These are phyloP conservation scores for Nicotiana noctiflora DNA, from an alignment of 257 asterid species.

Conservation along the genomic window DNA sequence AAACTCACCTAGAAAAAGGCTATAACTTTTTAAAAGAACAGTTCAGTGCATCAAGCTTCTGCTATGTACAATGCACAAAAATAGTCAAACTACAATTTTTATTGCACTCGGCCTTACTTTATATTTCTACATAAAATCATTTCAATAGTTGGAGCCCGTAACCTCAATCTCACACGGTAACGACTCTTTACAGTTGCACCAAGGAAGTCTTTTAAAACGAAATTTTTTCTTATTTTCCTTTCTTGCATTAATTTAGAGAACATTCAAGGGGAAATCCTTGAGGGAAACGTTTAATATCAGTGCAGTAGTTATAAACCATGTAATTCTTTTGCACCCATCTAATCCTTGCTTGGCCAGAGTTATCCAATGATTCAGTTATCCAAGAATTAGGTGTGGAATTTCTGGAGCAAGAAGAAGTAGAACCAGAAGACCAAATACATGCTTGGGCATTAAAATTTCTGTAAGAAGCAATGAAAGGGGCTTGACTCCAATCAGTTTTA, in stretches of 20 bases:
- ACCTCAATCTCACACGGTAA: too few relatives aligned
- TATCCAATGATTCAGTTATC: constrained; percentile 10
- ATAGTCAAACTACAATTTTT: too few relatives aligned
- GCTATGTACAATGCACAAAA: too few relatives aligned
- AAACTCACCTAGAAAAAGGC: too few relatives aligned
- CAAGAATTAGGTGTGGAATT: constrained; percentile 9
- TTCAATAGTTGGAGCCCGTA: too few relatives aligned
- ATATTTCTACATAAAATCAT: too few relatives aligned
- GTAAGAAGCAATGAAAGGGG: constrained; percentile 59
- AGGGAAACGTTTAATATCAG: constrained; percentile 10
- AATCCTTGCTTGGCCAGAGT: neutral
- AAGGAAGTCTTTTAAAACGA: neutral
- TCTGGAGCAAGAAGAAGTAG: neutral
- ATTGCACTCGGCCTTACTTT: too few relatives aligned
- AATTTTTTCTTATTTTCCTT: neutral
- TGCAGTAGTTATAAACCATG: constrained; percentile 13
- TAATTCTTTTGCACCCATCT: constrained; percentile 14
- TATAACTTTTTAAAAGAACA: too few relatives aligned
- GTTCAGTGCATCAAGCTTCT: too few relatives aligned
- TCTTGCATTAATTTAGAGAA: neutral
- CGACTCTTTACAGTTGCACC: too few relatives aligned
- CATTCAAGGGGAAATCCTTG: constrained; percentile 14
- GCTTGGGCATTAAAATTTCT: constrained; percentile 34
- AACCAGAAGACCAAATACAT: neutral
- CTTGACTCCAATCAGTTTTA: constrained; percentile 52